Evolutionary conservation across 1,139 yeast species (phyloP).

Genomic region (Sugiyamaella novakii): DNA sequence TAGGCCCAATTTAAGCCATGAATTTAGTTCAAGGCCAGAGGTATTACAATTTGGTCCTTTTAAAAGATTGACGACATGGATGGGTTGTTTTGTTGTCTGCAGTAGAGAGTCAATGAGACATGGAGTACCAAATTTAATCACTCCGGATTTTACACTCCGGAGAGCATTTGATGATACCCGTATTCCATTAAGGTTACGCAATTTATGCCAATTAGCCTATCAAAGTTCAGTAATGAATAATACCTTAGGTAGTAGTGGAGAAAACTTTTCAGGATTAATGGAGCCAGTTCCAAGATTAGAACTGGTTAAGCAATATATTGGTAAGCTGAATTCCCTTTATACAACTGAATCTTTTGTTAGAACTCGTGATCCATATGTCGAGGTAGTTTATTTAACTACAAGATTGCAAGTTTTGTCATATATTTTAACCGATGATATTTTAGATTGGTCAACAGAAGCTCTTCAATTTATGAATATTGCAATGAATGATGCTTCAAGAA

Average conservation of each 20-base stretch:
- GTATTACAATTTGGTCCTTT: constrained; percentile 13
- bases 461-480: constrained; percentile 15
- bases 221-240: constrained; percentile 12
- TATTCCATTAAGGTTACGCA: constrained; percentile 14
- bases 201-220: constrained; percentile 14
- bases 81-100: constrained; percentile 19
- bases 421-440: constrained; percentile 13
- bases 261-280: constrained; percentile 18
- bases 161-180: constrained; percentile 13
- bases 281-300: constrained; percentile 16
- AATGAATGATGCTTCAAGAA: constrained; percentile 6
- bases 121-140: constrained; percentile 17
- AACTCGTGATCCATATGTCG: constrained; percentile 15
- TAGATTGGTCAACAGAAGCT: constrained; percentile 16
- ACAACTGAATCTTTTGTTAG: constrained; percentile 9
- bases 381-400: constrained; percentile 11
- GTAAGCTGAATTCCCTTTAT: constrained; percentile 12
- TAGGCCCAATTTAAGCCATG: constrained; percentile 9
- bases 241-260: constrained; percentile 18
- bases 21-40: constrained; percentile 13
- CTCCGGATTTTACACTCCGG: constrained; percentile 13
- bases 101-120: constrained; percentile 15
- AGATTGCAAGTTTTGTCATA: constrained; percentile 20
- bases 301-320: constrained; percentile 19
- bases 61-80: constrained; percentile 21